These are phyloP conservation scores for Claviceps sp. DNA, from an alignment of 2,329 filamentous ascomycete genomes.

Conservation along the genomic window DNA sequence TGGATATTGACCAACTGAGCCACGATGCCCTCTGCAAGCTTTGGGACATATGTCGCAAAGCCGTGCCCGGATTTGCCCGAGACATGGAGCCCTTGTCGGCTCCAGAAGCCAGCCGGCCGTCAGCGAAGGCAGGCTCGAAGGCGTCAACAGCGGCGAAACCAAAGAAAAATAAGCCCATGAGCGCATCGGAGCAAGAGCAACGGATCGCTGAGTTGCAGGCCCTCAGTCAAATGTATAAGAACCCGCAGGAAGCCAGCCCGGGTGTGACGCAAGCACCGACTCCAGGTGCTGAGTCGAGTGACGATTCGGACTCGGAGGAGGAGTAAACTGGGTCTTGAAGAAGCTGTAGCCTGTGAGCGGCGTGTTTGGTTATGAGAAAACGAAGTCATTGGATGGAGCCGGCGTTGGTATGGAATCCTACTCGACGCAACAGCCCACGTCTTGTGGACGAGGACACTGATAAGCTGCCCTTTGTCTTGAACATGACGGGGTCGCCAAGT, in stretches of 20 bases:
- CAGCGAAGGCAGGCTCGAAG: conserved; percentile 15
- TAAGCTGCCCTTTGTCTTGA: not conserved
- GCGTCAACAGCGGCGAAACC: conserved; percentile 29
- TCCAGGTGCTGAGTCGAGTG: conserved; percentile 23
- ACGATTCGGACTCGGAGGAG: conserved; percentile 35
- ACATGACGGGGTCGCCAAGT: not conserved
- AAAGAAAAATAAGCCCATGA: conserved; percentile 67
- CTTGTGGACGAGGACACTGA: not conserved
- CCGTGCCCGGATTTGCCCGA: conserved; percentile 27
- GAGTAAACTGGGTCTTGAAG: conserved; percentile 20
- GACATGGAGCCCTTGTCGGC: conserved; percentile 16
- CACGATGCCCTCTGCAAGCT: conserved; percentile 41
- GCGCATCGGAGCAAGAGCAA: conserved; percentile 53
- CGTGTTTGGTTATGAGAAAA: conserved; percentile 6
- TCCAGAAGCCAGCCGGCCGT: conserved; percentile 17
- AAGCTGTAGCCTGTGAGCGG: not conserved
- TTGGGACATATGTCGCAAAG: conserved; percentile 32
- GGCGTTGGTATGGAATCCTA: conserved; percentile 7
- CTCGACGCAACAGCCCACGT: not conserved
- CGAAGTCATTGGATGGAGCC: conserved; percentile 7
- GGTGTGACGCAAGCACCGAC: conserved; percentile 14
- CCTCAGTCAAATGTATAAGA: conserved; percentile 31
- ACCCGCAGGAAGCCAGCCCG: conserved; percentile 18
- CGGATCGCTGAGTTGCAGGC: conserved; percentile 48
- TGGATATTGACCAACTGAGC: conserved; percentile 45